Base-by-base conservation (phyloP, 2,329 filamentous ascomycete genomes). In the Bertia moriformis region DNA sequence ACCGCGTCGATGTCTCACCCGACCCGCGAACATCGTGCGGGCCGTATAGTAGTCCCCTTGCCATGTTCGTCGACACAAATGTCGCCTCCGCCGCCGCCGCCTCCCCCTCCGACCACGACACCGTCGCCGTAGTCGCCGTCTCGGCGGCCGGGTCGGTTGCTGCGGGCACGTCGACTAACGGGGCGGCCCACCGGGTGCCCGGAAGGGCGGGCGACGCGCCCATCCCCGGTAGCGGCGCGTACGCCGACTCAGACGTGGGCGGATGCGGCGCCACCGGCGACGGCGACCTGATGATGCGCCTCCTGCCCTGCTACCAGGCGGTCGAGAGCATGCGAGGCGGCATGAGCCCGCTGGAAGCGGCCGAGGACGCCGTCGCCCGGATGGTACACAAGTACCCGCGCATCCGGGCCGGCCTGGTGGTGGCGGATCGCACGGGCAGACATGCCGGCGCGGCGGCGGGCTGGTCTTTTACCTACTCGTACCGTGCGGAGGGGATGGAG, bases 221-320 rank as follows among this genome's bases (percentile, higher is more conserved):
- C 3, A 71, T 73, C 39, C 57, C 61, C 0, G 69, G 69, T 1
- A 69, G 65, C 39, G 69, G 69, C 2, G 68, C 67, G 1, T 73
- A 73, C 44, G 69, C 67, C 3, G 69, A 73, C 43, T 57, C 56
- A 3, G 66, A 69, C 3, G 62, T 69, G 1, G 69, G 69, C 2
- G 69, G 64, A 0, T 73, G 69, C 45, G 69, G 69, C 4, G 67
- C 69, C 2, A 73, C 69, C 0, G 69, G 69, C 1, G 69, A 73
- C 40, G 69, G 69, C 1, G 69, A 73, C 46, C 51, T 72, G 42
- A 71, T 73, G 67, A 68, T 71, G 62, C 60, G 68, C 3, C 71
- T 72, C 44, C 48, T 73, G 18, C 69, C 69, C 0, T 73, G 69
- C 47, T 73, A 73, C 45, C 69, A 73, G 46, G 69, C 69, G 1